A percentile compares a stretch with the other conserved stretches of the same genome.
Evolutionary conservation across 148 eudicot species (phyloP).

Genomic region (Vaccinium darrowii): DNA sequence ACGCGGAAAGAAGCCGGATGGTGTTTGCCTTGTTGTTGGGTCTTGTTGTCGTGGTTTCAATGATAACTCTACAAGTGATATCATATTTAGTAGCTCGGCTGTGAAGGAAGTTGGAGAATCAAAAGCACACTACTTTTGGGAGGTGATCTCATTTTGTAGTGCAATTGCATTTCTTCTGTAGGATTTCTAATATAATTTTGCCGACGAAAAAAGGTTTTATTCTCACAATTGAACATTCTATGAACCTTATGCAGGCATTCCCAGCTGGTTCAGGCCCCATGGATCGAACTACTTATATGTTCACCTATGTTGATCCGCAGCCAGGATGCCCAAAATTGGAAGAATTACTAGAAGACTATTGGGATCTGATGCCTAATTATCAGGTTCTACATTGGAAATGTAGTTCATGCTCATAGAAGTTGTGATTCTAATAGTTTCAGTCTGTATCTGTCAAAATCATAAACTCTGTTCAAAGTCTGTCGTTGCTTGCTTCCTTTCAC

Average conservation of each 20-base stretch:
- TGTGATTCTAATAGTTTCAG: slow-evolving; percentile 9
- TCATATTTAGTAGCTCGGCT: slow-evolving; percentile 71
- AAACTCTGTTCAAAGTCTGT: background rate
- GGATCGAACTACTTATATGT: slow-evolving; percentile 95
- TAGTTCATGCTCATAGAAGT: background rate
- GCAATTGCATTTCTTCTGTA: background rate
- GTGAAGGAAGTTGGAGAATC: slow-evolving; percentile 67
- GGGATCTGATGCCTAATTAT: slow-evolving; percentile 93
- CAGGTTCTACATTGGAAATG: slow-evolving; percentile 53
- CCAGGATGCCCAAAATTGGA: slow-evolving; percentile 81
- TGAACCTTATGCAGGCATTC: slow-evolving; percentile 64
- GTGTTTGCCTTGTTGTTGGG: slow-evolving; percentile 95
- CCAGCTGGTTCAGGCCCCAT: slow-evolving; percentile 95
- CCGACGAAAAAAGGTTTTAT: background rate
- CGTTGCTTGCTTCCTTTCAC: background rate
- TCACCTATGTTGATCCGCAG: slow-evolving; percentile 88
- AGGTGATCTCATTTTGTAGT: slow-evolving; percentile 47
- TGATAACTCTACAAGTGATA: slow-evolving; percentile 73
- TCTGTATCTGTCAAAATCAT: background rate
- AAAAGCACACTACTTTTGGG: slow-evolving; percentile 87
- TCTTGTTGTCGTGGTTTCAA: slow-evolving; percentile 83
- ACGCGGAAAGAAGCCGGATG: slow-evolving; percentile 88
- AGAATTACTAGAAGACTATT: slow-evolving; percentile 85
- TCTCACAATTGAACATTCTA: slow-evolving; percentile 5
- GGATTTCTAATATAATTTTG: background rate